Evolutionary conservation across 441 rosid species (phyloP).

Genomic region (Isatis lusitanica): DNA sequence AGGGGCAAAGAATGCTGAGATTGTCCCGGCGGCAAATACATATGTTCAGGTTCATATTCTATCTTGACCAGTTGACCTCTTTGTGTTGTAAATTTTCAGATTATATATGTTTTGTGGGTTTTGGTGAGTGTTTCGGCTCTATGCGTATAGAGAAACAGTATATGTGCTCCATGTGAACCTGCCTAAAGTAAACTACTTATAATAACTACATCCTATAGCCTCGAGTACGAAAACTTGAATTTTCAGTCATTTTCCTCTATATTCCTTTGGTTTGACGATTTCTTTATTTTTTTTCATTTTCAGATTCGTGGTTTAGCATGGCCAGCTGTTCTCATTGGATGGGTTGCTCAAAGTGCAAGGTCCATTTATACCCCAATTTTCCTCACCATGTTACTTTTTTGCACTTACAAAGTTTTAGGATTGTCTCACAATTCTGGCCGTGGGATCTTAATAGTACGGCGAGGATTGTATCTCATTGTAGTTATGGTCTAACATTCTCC

Average conservation of each 20-base stretch:
- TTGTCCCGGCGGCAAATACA: conserved; percentile 64
- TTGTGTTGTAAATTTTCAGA: neutral
- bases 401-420: neutral
- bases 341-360: conserved; percentile 90
- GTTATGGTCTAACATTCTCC: conserved; percentile 14
- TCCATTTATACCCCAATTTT: conserved; percentile 26
- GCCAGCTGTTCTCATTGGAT: conserved; percentile 68
- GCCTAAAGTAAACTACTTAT: neutral
- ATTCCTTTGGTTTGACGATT: neutral
- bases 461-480: neutral
- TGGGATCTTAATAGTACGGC: neutral
- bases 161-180: neutral
- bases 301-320: conserved; percentile 64
- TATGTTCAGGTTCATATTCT: conserved; percentile 56
- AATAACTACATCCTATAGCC: neutral
- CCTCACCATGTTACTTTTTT: conserved; percentile 4
- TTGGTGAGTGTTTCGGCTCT: conserved; percentile 4
- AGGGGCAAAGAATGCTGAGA: conserved; percentile 52
- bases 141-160: neutral
- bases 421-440: neutral
- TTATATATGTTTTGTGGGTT: conserved; percentile 9
- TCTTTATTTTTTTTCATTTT: conserved; percentile 17
- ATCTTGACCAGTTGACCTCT: neutral
- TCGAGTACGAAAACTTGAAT: neutral
- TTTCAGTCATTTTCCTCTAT: neutral